Evolutionary conservation across 768 basidiomycete genomes (phyloP), one percentile per base, ranked within the genome.

Genomic region (Amanita rimosa): DNA sequence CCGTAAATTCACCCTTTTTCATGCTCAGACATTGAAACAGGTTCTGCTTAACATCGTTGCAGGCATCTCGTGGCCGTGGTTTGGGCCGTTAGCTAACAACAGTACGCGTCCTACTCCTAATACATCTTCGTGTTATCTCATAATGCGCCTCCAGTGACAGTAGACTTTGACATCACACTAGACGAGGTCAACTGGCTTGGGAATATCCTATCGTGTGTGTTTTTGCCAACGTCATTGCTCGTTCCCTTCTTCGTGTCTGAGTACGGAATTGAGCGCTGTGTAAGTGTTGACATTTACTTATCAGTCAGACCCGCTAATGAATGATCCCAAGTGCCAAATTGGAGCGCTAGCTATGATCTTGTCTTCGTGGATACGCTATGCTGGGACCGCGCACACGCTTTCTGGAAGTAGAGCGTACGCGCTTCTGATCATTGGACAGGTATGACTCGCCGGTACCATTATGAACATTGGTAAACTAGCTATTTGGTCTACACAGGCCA

Each of bases 181-280:
- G 69, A 79, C 61, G 64, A 84, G 60, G 81, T 87, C 11, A 90
- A 86, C 55, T 91, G 90, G 89, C 67, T 92, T 1, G 80, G 83
- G 10, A 91, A 85, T 56, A 69, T 83, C 45, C 66, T 82, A 16
- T 70, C 75, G 2, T 67, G 77, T 29, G 60, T 81, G 1, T 89
- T 78, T 54, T 67, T 91, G 13, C 82, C 83, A 0, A 67, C 69
- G 6, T 17, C 85, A 1, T 55, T 85, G 31, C 54, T 76, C n/a
- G 64, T 83, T 11, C 88, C 89, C 0, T 57, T 71, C 9, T 54
- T 85, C 27, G 74, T 76, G 50, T 64, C 70, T 14, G 71, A 71
- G 52, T 81, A 74, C 53, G 85, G 86, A 2, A 62, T 89, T 33
- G 70, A 75, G 34, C 65, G 72, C 55, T 78, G 78, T 56, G 88